Evolutionary conservation across 164 flowering plant genomes (phyloP).

Genomic region (Annona squamosa): DNA sequence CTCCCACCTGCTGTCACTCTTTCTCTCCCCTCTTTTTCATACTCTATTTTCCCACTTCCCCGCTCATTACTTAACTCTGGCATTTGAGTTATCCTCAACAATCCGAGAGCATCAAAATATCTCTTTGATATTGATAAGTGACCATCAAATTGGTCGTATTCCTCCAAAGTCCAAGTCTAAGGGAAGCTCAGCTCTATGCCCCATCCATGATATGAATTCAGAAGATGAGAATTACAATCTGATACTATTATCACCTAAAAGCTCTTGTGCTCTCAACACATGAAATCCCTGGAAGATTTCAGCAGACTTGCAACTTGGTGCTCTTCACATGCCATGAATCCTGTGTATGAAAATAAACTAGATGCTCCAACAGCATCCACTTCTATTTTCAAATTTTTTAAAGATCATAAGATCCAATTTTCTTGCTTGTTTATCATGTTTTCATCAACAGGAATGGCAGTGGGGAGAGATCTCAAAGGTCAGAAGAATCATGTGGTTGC

Average conservation of each 20-base stretch:
- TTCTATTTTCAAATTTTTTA: no score
- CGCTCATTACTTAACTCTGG: no score
- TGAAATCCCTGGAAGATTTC: not conserved
- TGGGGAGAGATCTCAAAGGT: slow-evolving; percentile 89
- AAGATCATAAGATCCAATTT: not conserved
- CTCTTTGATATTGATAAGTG: not conserved
- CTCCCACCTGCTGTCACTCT: no score
- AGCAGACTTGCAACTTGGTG: not conserved
- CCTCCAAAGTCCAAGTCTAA: not conserved
- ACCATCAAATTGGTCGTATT: not conserved
- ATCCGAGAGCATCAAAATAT: not conserved
- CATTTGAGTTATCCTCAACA: no score
- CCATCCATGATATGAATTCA: not conserved
- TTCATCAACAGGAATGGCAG: slow-evolving; percentile 78
- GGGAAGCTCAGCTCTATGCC: not conserved
- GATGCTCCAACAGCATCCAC: no score
- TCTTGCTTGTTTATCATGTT: slow-evolving; percentile 4
- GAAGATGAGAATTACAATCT: not conserved
- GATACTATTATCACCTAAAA: not conserved
- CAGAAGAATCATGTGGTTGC: slow-evolving; percentile 72
- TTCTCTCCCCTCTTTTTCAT: no score
- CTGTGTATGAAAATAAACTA: no score
- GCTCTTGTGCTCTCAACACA: not conserved
- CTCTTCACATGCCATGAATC: no score
- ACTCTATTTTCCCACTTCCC: no score